A percentile compares a stretch with the other conserved stretches of the same genome.
Conservation (phyloP, 2,329 filamentous ascomycete species). For the Neofusicoccum sp. region DNA sequence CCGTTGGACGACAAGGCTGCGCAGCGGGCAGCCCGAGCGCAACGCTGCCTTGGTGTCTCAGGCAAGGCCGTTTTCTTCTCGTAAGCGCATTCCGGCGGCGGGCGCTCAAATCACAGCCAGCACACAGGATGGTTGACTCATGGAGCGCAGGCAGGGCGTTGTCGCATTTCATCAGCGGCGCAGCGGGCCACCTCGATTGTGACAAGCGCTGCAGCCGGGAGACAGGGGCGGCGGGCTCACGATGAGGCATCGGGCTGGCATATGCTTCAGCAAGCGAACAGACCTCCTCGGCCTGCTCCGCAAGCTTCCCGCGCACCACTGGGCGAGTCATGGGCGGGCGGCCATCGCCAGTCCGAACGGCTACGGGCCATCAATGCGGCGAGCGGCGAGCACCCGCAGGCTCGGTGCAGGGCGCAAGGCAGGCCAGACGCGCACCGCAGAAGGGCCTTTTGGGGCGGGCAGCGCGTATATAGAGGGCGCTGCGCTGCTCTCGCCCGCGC, state of each 20-base stretch:
- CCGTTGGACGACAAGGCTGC: background rate
- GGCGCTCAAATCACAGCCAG: constrained; percentile 9
- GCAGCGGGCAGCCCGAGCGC: constrained; percentile 9
- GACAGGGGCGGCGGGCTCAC: constrained; percentile 8
- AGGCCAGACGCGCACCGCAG: constrained; percentile 28
- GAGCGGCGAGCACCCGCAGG: constrained; percentile 18
- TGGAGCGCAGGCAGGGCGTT: constrained; percentile 1
- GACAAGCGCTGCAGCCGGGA: constrained; percentile 5
- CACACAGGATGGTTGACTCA: constrained; percentile 10
- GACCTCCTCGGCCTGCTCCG: constrained; percentile 8
- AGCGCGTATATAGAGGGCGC: constrained; percentile 32
- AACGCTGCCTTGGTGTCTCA: constrained; percentile 13
- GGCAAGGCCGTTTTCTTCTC: constrained; percentile 7
- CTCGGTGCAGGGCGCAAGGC: constrained; percentile 18
- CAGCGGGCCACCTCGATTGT: constrained; percentile 1
- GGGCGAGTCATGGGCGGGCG: constrained; percentile 4
- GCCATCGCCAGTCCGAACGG: constrained; percentile 10
- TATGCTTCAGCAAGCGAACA: constrained; percentile 12
- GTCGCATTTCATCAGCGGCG: constrained; percentile 13
- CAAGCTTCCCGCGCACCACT: background rate
- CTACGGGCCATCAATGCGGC: constrained; percentile 14
- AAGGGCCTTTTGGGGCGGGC: constrained; percentile 35
- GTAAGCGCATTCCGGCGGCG: constrained; percentile 5
- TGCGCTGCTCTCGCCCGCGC: constrained; percentile 24
- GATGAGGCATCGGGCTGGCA: constrained; percentile 7